A percentile compares a stretch with the other conserved stretches of the same genome.
Conservation (phyloP, 169 alveolate species). For the Miamiensis avidus region DNA sequence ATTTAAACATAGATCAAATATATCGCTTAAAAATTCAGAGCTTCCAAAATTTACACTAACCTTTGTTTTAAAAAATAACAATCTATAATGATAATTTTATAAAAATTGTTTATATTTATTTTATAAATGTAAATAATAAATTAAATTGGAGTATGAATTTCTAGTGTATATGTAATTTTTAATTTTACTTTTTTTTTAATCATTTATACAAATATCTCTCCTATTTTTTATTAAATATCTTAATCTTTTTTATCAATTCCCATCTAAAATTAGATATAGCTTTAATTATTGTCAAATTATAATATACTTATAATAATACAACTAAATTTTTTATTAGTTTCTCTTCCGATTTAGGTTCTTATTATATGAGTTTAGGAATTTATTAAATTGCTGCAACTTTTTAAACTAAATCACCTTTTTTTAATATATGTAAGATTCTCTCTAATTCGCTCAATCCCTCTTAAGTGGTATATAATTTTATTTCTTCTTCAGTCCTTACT, state of each 20-base stretch:
- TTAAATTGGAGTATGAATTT: too few relatives aligned
- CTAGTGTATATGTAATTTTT: background rate
- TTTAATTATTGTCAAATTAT: too few relatives aligned
- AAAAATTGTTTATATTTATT: too few relatives aligned
- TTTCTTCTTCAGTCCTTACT: background rate
- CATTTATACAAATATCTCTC: background rate
- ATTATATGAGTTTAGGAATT: background rate
- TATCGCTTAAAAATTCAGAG: background rate
- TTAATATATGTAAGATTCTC: background rate
- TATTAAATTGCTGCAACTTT: background rate
- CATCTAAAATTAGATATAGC: background rate
- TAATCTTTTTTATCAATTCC: background rate
- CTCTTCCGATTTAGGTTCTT: background rate
- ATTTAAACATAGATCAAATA: background rate
- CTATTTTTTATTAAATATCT: background rate
- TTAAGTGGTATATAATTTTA: background rate
- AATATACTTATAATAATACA: background rate
- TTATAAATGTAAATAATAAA: too few relatives aligned
- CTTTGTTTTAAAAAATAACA: too few relatives aligned
- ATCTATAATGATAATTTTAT: too few relatives aligned
- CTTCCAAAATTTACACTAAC: background rate
- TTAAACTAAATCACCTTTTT: background rate
- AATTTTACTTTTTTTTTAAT: background rate
- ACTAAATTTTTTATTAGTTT: background rate
- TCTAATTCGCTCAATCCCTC: background rate